Evolutionary conservation across 805 yeast genomes (phyloP).

Genomic region (Yarrowia alimentaria): DNA sequence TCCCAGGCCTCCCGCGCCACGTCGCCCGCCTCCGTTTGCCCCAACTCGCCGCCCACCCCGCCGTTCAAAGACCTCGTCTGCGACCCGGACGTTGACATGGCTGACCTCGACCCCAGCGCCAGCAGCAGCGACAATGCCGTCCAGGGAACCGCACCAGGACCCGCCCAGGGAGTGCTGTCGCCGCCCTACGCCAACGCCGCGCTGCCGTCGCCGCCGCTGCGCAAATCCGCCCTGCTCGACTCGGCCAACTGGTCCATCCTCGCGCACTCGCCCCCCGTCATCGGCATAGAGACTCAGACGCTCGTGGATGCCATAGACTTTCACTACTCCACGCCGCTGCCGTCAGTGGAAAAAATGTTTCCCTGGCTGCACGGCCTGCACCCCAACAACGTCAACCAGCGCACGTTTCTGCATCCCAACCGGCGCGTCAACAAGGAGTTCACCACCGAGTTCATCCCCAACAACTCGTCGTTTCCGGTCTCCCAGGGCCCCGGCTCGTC

Average conservation of each 20-base stretch:
- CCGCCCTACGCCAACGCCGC: too few relatives aligned
- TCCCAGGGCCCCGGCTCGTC: slow-evolving; percentile 33
- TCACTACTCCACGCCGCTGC: slow-evolving; percentile 45
- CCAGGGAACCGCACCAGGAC: neutral
- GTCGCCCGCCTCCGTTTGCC: slow-evolving; percentile 14
- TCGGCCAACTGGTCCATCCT: slow-evolving; percentile 25
- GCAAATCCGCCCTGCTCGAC: slow-evolving; percentile 7
- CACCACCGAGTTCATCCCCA: slow-evolving; percentile 36
- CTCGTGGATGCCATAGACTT: slow-evolving; percentile 31
- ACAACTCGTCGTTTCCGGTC: slow-evolving; percentile 32
- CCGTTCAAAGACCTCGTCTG: slow-evolving; percentile 18
- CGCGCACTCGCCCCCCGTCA: slow-evolving; percentile 9
- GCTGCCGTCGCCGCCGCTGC: slow-evolving; percentile 1
- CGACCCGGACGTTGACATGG: neutral
- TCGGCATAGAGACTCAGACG: slow-evolving; percentile 6
- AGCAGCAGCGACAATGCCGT: too few relatives aligned
- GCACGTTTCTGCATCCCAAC: slow-evolving; percentile 44
- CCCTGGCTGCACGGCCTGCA: slow-evolving; percentile 91
- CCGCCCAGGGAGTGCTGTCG: neutral
- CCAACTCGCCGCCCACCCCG: slow-evolving; percentile 21
- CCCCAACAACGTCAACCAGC: slow-evolving; percentile 53
- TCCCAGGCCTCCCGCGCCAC: slow-evolving; percentile 1
- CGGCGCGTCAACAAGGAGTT: slow-evolving; percentile 33
- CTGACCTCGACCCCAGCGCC: too few relatives aligned
- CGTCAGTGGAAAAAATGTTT: slow-evolving; percentile 66